A percentile compares a stretch with the other conserved stretches of the same genome.
Evolutionary conservation across 768 basidiomycete species (phyloP).

Genomic region (Mycena rosella): DNA sequence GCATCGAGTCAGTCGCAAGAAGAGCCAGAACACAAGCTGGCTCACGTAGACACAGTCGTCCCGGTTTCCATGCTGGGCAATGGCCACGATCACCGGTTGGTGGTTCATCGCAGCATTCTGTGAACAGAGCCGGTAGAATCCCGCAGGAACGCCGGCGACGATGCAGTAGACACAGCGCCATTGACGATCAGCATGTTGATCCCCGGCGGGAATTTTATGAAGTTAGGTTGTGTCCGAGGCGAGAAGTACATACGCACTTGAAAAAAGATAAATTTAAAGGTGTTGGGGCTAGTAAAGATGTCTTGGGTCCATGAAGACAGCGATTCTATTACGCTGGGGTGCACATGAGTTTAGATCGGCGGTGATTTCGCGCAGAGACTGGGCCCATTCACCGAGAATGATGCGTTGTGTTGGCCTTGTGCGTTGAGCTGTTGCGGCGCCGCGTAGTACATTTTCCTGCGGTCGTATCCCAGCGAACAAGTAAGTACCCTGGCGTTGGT

Average conservation of each 20-base stretch:
- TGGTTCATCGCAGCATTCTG: constrained; percentile 48
- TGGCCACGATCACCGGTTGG: constrained; percentile 51
- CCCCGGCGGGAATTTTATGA: not conserved
- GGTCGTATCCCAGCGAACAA: constrained; percentile 44
- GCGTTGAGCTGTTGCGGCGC: constrained; percentile 6
- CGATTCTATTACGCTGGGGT: not conserved
- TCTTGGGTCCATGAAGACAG: not conserved
- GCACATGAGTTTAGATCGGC: not conserved
- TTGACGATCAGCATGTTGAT: constrained; percentile 1
- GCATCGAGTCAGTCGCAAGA: no score
- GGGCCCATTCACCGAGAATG: not conserved
- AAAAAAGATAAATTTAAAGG: not conserved
- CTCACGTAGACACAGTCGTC: constrained; percentile 54
- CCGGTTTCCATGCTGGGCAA: constrained; percentile 57
- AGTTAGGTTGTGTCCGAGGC: not conserved
- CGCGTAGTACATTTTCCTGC: constrained; percentile 5
- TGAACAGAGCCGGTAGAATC: constrained; percentile 9
- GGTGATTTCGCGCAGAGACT: no score
- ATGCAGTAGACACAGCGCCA: constrained; percentile 6
- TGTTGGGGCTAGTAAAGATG: not conserved
- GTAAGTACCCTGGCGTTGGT: constrained; percentile 49
- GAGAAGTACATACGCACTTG: not conserved
- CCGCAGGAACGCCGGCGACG: not conserved
- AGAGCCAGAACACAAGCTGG: not conserved
- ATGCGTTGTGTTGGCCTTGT: not conserved